Conservation (phyloP, 2,329 filamentous ascomycete genomes). For the Pleomassaria siparia region DNA sequence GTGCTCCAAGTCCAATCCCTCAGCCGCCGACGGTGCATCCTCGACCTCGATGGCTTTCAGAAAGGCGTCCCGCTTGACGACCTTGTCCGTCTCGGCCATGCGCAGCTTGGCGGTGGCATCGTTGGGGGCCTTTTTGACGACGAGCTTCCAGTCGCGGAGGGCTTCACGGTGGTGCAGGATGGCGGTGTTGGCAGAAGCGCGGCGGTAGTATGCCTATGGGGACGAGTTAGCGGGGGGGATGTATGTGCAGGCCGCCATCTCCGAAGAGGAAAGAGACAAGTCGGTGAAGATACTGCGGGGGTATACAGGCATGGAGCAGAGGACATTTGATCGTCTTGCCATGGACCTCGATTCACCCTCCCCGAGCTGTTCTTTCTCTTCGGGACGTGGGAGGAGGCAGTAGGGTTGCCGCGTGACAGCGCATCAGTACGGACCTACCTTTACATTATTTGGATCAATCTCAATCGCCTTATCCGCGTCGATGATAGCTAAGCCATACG, state of each 20-base stretch:
- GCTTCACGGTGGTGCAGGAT: constrained; percentile 88
- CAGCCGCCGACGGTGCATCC: constrained; percentile 88
- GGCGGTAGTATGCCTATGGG: constrained; percentile 85
- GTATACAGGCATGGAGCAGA: no score
- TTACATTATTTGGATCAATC: constrained; percentile 82
- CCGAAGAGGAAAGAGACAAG: no score
- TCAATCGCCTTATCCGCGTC: constrained; percentile 92
- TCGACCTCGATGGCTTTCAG: constrained; percentile 91
- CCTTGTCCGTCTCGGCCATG: constrained; percentile 89
- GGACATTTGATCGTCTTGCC: no score
- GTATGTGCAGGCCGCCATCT: not conserved
- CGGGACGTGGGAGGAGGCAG: no score
- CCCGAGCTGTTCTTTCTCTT: no score
- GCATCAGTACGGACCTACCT: no score
- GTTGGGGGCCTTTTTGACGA: constrained; percentile 79
- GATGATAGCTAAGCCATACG: constrained; percentile 87
- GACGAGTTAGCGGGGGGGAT: not conserved
- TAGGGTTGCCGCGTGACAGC: no score
- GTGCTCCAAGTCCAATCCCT: constrained; percentile 74
- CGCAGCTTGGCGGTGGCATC: constrained; percentile 93
- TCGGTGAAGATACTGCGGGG: no score
- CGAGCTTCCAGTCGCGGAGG: constrained; percentile 87
- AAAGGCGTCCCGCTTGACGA: constrained; percentile 89
- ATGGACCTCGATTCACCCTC: no score
- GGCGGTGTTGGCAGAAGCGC: constrained; percentile 87